Conservation (phyloP, 2,329 filamentous ascomycete species). For the Penicillium sumatraense region DNA sequence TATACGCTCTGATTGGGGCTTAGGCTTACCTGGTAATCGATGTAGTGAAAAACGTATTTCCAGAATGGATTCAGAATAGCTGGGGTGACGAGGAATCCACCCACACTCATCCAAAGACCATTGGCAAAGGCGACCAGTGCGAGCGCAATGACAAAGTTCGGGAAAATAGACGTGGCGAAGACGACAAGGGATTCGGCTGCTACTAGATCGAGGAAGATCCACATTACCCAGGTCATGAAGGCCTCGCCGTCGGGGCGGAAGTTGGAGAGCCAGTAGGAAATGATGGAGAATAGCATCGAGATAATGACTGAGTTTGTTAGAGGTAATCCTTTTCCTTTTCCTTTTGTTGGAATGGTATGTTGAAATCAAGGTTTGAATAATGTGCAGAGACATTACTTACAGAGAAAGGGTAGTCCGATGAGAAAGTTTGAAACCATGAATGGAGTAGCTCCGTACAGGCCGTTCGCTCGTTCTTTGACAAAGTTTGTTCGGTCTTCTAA, state of each 20-base stretch:
- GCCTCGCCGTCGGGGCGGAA: constrained; percentile 67
- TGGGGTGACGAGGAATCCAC: constrained; percentile 78
- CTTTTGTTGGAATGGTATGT: neutral
- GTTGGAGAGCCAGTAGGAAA: constrained; percentile 80
- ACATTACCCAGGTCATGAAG: constrained; percentile 80
- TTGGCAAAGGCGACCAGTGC: constrained; percentile 84
- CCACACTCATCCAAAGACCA: constrained; percentile 86
- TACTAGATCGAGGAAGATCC: constrained; percentile 82
- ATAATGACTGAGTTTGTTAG: constrained; percentile 62
- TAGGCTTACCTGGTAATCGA: constrained; percentile 73
- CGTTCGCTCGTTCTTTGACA: constrained; percentile 79
- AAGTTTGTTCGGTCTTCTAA: constrained; percentile 77
- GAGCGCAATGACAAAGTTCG: constrained; percentile 78
- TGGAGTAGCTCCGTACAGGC: constrained; percentile 73
- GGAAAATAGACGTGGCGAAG: constrained; percentile 72
- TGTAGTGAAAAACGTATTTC: constrained; percentile 86
- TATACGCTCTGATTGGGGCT: no score
- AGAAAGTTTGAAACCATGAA: constrained; percentile 81
- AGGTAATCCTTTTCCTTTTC: no score
- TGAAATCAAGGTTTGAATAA: neutral
- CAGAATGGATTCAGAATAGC: constrained; percentile 79
- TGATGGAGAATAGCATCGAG: constrained; percentile 71
- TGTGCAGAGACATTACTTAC: constrained; percentile 36
- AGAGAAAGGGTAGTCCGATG: constrained; percentile 79
- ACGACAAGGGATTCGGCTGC: constrained; percentile 84